Evolutionary conservation across 129 eudicot genomes (phyloP), one percentile per base, ranked within the genome.

Genomic region (Ambrosia trifida): DNA sequence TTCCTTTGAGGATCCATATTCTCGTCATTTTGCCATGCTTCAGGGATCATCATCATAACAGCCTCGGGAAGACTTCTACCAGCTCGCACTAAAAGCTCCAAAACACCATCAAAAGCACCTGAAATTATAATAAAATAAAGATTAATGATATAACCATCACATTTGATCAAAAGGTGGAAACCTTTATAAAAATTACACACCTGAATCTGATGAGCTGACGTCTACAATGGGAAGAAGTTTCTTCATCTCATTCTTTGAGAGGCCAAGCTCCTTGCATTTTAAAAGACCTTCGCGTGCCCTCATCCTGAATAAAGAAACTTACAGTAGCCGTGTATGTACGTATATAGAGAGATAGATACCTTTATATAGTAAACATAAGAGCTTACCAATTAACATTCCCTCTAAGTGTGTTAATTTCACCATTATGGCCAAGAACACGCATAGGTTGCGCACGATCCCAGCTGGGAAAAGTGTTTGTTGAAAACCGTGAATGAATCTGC

Each of bases 371-470:
- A 24, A 43, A 24, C 28, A 24, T 24, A 24, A 8, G 7, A 3
- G 57, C 84, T 30, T 80, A 90, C 99, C 99, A 90, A 69, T 94
- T 94, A 53, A 90, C 99, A 77, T 94, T 94, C 71, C 99, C 99
- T 11, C 97, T 83, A 51, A 94, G 97, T 9, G 99, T 94, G 72
- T 94, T 94, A 31, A 94, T 94, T 73, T 94, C 99, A 10, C 98
- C 99, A 78, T 94, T 94, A 69, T 94, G 99, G 35, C 99, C 99
- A 69, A 94, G 78, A 64, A 94, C 91, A 69, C 99, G 99, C 99
- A 94, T 94, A 41, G 99, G 99, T 81, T 94, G 99, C 69, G 97
- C 99, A 38, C 99, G 96, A 77, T 94, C 99, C 99, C 99, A 94
- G 69, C 98, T 94, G 6, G 98, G 98, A 79, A 94, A 94, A 20